Conservation (phyloP, 2,329 filamentous ascomycete species). For the Diaporthe velutina region DNA sequence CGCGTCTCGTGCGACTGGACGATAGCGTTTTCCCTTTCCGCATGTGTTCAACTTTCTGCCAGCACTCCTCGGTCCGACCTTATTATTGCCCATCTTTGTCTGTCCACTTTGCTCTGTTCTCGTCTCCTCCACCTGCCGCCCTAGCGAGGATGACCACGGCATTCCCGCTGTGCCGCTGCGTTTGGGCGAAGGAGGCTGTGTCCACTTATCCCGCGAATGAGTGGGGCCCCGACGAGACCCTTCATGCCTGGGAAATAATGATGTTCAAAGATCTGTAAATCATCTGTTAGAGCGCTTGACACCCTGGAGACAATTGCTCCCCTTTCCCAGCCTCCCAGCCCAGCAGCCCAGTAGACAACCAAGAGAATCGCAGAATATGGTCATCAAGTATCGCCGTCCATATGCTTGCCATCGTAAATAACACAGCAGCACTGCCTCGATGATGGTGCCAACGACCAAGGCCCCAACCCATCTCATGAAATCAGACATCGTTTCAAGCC, state of each 20-base stretch:
- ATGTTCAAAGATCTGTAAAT: constrained; percentile 5
- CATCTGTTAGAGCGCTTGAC: not conserved
- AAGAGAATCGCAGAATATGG: not conserved
- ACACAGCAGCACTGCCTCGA: not conserved
- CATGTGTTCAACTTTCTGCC: not conserved
- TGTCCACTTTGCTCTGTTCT: not conserved
- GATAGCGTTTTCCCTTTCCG: not conserved
- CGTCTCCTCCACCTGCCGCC: not conserved
- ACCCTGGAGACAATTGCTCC: not conserved
- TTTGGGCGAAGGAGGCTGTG: constrained; percentile 9
- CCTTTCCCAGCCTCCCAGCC: not conserved
- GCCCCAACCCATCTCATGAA: not conserved
- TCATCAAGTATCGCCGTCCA: not conserved
- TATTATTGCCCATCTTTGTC: not conserved
- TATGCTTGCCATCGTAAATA: not conserved
- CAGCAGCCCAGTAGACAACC: not conserved
- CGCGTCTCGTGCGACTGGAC: not conserved
- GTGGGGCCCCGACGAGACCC: constrained; percentile 18
- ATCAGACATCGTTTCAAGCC: not conserved
- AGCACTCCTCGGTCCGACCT: not conserved
- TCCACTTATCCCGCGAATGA: constrained; percentile 7
- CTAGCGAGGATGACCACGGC: constrained; percentile 1
- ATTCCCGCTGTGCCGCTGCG: constrained; percentile 22
- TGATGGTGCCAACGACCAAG: not conserved
- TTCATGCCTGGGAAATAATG: constrained; percentile 28